phyloP scores from a whole-genome alignment of 1,284 basidiomycete species.

The Dichomitus squalens region DNA sequence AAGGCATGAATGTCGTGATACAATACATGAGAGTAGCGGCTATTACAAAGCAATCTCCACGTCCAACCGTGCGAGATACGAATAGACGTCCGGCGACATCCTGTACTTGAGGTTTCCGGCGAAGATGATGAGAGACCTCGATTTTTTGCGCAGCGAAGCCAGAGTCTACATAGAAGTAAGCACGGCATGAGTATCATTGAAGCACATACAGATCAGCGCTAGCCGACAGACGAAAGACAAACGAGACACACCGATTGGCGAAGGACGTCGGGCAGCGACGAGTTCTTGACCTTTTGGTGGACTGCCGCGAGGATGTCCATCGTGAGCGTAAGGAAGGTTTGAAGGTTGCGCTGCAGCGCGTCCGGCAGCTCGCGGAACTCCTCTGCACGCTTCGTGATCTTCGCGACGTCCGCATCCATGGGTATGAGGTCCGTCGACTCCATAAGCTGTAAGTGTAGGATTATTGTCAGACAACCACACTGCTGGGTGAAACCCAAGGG shows the following conservation, averaged over 20 bases:
- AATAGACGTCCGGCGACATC: constrained; percentile 90
- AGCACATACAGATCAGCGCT: constrained; percentile 10
- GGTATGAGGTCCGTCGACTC: constrained; percentile 91
- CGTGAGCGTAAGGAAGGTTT: constrained; percentile 87
- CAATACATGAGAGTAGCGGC: constrained; percentile 11
- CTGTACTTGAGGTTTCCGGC: constrained; percentile 87
- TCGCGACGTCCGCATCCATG: constrained; percentile 82
- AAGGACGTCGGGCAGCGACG: constrained; percentile 69
- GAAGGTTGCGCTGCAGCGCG: constrained; percentile 87
- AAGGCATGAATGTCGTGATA: constrained; percentile 11
- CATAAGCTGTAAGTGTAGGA: constrained; percentile 60
- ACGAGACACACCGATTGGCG: constrained; percentile 67
- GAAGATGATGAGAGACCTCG: constrained; percentile 83
- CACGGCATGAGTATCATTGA: constrained; percentile 1
- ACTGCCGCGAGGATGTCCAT: constrained; percentile 91
- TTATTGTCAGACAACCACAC: background rate
- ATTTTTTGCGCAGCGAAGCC: constrained; percentile 66
- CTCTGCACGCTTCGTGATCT: constrained; percentile 87
- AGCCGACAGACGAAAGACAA: no score
- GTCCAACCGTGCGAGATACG: constrained; percentile 78
- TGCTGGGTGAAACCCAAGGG: background rate
- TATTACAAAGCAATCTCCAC: constrained; percentile 73
- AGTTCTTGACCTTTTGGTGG: constrained; percentile 77
- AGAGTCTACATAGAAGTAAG: constrained; percentile 50
- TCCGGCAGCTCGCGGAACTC: constrained; percentile 90